Conservation (phyloP, 257 asterid genomes). For the Rhazya stricta region DNA sequence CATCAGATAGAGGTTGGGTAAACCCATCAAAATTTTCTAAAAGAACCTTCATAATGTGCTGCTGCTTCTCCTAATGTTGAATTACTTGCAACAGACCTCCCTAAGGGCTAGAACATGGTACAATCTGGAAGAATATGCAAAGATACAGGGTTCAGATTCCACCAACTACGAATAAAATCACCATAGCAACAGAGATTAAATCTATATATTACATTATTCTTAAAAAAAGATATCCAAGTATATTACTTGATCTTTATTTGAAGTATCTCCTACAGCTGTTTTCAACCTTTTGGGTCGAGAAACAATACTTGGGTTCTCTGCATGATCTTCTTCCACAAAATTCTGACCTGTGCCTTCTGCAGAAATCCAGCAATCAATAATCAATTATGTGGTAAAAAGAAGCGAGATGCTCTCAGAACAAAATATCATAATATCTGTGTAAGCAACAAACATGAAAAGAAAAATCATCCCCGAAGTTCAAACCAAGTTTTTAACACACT, state of each 20-base stretch:
- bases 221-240: background rate
- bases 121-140: conserved; percentile 7
- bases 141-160: background rate
- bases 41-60: conserved; percentile 2
- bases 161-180: background rate
- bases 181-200: background rate
- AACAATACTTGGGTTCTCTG: conserved; percentile 8
- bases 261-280: conserved; percentile 15
- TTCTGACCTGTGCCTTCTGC: conserved; percentile 43
- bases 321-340: conserved; percentile 23
- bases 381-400: background rate
- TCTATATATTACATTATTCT: background rate
- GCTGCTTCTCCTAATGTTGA: conserved; percentile 9
- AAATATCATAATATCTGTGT: background rate
- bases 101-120: conserved; percentile 6
- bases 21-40: background rate
- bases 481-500: background rate
- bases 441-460: background rate
- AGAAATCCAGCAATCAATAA: conserved; percentile 2
- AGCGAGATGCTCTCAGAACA: background rate
- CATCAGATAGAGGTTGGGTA: background rate
- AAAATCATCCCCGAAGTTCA: background rate
- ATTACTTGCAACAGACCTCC: conserved; percentile 7
- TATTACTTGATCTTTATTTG: conserved; percentile 22
- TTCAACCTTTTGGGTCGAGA: conserved; percentile 24